phyloP scores from a whole-genome alignment of 495 filamentous ascomycete genomes.

The Astrothelium macrocarpum region DNA sequence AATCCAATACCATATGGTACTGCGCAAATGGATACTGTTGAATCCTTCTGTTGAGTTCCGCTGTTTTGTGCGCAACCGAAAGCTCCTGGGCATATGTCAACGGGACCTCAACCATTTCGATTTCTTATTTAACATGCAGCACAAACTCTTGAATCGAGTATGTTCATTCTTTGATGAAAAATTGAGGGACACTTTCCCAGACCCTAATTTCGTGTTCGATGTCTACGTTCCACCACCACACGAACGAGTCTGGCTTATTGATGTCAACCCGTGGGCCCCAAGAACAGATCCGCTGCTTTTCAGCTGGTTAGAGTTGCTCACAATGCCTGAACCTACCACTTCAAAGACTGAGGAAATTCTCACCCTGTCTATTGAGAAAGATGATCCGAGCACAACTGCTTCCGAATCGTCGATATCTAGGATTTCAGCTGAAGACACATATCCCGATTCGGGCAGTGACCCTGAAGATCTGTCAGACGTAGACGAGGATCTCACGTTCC shows the following conservation, averaged over 20 bases:
- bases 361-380: constrained; percentile 4
- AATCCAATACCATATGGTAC: constrained; percentile 60
- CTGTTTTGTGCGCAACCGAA: constrained; percentile 75
- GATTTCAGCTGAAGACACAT: background rate
- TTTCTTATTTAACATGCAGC: constrained; percentile 60
- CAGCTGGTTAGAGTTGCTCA: constrained; percentile 79
- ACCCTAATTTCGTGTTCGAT: constrained; percentile 79
- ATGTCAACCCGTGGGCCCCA: constrained; percentile 92
- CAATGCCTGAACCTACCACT: constrained; percentile 47
- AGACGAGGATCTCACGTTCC: constrained; percentile 51
- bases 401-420: background rate
- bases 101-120: constrained; percentile 84
- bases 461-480: constrained; percentile 39
- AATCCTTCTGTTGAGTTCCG: constrained; percentile 90
- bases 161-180: constrained; percentile 63
- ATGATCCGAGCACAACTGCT: background rate
- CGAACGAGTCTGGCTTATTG: constrained; percentile 71
- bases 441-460: constrained; percentile 14
- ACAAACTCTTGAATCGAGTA: constrained; percentile 51
- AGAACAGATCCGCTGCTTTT: constrained; percentile 85
- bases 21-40: constrained; percentile 70
- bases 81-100: constrained; percentile 75
- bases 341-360: constrained; percentile 24
- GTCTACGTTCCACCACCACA: constrained; percentile 77
- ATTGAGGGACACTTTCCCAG: constrained; percentile 68